These are phyloP conservation scores for Flaveria sonorensis DNA, from an alignment of 129 eudicot genomes.

Conservation along the genomic window DNA sequence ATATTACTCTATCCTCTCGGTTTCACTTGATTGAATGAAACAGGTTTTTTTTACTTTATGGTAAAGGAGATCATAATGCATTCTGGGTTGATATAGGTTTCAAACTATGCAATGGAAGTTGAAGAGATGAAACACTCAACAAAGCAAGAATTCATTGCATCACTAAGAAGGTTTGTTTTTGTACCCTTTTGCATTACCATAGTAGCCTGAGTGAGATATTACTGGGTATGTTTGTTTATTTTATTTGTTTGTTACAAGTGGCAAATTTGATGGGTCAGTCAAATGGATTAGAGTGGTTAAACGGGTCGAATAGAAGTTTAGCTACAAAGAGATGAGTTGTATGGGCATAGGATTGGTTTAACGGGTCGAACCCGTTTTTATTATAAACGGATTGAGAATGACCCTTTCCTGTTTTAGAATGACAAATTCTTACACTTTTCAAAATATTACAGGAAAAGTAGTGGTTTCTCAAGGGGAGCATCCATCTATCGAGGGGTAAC, in stretches of 20 bases:
- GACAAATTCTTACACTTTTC: background rate
- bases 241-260: background rate
- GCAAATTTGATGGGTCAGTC: background rate
- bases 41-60: background rate
- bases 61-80: background rate
- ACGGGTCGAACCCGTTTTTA: background rate
- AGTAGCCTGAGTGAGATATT: too few relatives aligned
- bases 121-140: constrained; percentile 85
- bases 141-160: constrained; percentile 91
- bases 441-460: constrained; percentile 61
- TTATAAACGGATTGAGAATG: background rate
- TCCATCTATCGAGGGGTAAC: constrained; percentile 93
- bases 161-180: constrained; percentile 64
- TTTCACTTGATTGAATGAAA: background rate
- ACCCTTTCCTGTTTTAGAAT: background rate
- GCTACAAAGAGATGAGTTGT: background rate
- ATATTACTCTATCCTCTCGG: background rate
- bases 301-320: background rate
- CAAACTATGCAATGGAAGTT: constrained; percentile 63
- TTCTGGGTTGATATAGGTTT: constrained; percentile 40
- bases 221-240: too few relatives aligned
- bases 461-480: constrained; percentile 95
- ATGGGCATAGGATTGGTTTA: too few relatives aligned
- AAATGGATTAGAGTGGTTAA: background rate
- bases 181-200: background rate